A percentile compares a stretch with the other conserved stretches of the same genome.
These are phyloP conservation scores for Helicocarpus griseus DNA, from an alignment of 2,329 filamentous ascomycete species.

Conservation along the genomic window DNA sequence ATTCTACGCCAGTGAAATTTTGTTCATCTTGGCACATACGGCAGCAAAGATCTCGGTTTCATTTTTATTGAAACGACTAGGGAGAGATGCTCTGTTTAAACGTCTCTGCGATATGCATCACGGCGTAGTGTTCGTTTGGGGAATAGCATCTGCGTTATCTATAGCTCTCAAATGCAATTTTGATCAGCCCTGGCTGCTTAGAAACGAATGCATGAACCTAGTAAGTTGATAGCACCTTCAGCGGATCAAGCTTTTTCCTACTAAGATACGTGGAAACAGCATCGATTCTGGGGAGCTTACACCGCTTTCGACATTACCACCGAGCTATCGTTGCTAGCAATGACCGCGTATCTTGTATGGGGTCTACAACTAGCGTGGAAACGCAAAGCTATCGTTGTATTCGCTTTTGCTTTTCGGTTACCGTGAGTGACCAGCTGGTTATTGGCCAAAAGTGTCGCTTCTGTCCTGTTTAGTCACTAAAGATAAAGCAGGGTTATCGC, in stretches of 20 bases:
- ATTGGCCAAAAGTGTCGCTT: neutral
- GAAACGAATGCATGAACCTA: conserved; percentile 4
- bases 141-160: conserved; percentile 14
- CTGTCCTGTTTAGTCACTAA: conserved; percentile 12
- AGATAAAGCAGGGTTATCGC: too few species aligned
- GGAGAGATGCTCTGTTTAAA: conserved; percentile 13
- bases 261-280: neutral
- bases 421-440: conserved; percentile 18
- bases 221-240: conserved; percentile 1
- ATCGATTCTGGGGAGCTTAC: conserved; percentile 27
- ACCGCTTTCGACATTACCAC: conserved; percentile 31
- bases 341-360: conserved; percentile 27
- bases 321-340: conserved; percentile 21
- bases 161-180: conserved; percentile 13
- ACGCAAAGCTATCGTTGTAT: conserved; percentile 26
- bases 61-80: conserved; percentile 20
- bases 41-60: conserved; percentile 21
- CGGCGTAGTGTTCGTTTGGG: conserved; percentile 13
- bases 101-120: conserved; percentile 10
- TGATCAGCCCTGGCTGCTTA: conserved; percentile 5
- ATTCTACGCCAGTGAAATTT: too few species aligned
- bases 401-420: conserved; percentile 29
- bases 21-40: conserved; percentile 19
- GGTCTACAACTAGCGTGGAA: conserved; percentile 26
- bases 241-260: neutral